Percentiles rank a stretch among this genome's conserved stretches.
phyloP scores from a whole-genome alignment of 2,329 filamentous ascomycete species.

The Venturia aucupariae region DNA sequence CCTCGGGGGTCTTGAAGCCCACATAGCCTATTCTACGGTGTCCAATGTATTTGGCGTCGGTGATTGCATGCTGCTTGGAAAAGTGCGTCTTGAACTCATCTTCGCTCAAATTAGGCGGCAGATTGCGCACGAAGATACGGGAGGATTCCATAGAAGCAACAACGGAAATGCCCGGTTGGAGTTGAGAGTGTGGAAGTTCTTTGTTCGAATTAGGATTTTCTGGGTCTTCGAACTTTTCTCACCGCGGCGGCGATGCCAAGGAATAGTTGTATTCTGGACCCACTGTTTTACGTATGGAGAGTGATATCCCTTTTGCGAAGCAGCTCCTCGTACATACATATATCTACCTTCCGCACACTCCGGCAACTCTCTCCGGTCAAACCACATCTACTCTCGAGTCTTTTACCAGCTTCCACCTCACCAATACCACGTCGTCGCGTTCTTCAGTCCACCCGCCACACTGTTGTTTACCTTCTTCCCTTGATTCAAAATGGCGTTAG shows the following conservation, averaged over 20 bases:
- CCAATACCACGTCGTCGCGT: not conserved
- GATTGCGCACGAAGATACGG: conserved; percentile 60
- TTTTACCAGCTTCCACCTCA: not conserved
- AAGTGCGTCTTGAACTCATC: conserved; percentile 87
- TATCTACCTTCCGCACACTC: not conserved
- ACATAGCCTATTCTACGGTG: conserved; percentile 91
- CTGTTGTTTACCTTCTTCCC: not conserved
- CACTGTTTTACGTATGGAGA: not conserved
- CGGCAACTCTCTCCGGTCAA: not conserved
- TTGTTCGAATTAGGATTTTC: not conserved
- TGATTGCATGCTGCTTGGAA: conserved; percentile 64
- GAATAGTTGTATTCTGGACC: not conserved
- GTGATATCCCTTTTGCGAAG: not conserved
- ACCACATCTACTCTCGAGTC: not conserved
- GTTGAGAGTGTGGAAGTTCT: not conserved
- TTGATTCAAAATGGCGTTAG: conserved; percentile 26
- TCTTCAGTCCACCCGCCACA: not conserved
- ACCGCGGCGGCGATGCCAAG: not conserved
- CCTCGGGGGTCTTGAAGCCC: conserved; percentile 75
- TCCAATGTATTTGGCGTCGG: conserved; percentile 85
- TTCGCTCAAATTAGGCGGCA: conserved; percentile 79
- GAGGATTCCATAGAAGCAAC: conserved; percentile 42
- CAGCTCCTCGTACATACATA: not conserved
- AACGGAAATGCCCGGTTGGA: not conserved
- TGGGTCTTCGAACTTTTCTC: not conserved